Evolutionary conservation across 331 rosid genomes (phyloP).

Genomic region (Acacia concinna): DNA sequence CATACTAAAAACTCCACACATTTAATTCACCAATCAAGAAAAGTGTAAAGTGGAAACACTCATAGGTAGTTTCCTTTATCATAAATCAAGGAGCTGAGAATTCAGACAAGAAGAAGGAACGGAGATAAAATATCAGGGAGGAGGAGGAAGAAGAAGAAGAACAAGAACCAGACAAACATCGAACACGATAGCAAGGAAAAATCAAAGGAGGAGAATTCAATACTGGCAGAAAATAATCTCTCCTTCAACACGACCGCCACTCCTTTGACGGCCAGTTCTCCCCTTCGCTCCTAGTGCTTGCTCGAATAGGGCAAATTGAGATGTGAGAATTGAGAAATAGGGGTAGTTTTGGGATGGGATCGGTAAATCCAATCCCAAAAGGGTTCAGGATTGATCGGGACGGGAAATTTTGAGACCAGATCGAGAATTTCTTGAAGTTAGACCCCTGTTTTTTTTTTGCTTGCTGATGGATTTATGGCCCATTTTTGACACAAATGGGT

Average conservation of each 20-base stretch:
- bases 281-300: background rate
- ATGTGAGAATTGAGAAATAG: background rate
- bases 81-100: background rate
- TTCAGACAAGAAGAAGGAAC: background rate
- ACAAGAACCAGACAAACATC: background rate
- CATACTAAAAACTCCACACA: background rate
- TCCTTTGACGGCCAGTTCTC: background rate
- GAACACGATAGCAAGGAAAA: background rate
- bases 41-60: background rate
- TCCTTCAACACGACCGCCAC: background rate
- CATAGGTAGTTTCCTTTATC: background rate
- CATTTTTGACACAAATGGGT: too few relatives aligned
- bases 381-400: too few relatives aligned
- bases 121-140: background rate
- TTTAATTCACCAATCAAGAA: background rate
- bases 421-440: too few relatives aligned
- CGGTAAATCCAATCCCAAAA: background rate
- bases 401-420: too few relatives aligned
- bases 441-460: too few relatives aligned
- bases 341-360: too few relatives aligned
- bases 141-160: background rate
- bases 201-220: background rate
- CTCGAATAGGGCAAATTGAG: background rate
- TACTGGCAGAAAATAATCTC: background rate
- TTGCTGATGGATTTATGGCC: too few relatives aligned